phyloP scores from a whole-genome alignment of 129 eudicot species.

The Gnaphalium uliginosum region DNA sequence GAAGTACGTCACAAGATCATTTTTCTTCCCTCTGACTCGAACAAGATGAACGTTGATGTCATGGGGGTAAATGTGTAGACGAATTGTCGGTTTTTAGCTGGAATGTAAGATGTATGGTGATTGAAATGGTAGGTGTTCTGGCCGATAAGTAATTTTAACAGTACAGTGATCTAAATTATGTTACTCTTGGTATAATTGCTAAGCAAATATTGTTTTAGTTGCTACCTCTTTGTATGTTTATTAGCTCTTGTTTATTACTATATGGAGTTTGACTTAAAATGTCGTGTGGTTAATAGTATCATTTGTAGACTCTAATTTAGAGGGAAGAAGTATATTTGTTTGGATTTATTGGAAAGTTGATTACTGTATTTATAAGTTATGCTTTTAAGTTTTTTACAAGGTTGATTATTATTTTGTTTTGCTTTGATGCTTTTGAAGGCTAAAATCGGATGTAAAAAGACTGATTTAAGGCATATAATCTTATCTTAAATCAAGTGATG shows the following conservation, averaged over 20 bases:
- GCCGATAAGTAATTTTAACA: constrained; percentile 7
- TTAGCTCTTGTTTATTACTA: constrained; percentile 21
- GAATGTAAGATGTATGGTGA: constrained; percentile 17
- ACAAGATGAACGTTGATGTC: not conserved
- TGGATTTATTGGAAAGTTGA: not conserved
- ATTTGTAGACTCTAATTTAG: constrained; percentile 30
- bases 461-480: too few species aligned
- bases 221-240: constrained; percentile 23
- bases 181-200: constrained; percentile 21
- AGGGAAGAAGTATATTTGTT: constrained; percentile 9
- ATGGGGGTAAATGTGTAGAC: not conserved
- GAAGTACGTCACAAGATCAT: not conserved
- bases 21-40: not conserved
- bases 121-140: not conserved
- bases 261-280: constrained; percentile 19
- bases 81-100: not conserved
- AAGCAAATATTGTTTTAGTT: constrained; percentile 13
- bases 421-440: too few species aligned
- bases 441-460: too few species aligned
- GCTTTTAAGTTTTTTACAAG: too few species aligned
- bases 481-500: too few species aligned
- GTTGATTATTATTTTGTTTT: too few species aligned
- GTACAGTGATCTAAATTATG: not conserved
- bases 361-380: too few species aligned
- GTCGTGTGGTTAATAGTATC: constrained; percentile 21